Percentiles rank a stretch among this genome's conserved stretches.
phyloP scores from a whole-genome alignment of 768 basidiomycete genomes.

The Agaricus blazei region DNA sequence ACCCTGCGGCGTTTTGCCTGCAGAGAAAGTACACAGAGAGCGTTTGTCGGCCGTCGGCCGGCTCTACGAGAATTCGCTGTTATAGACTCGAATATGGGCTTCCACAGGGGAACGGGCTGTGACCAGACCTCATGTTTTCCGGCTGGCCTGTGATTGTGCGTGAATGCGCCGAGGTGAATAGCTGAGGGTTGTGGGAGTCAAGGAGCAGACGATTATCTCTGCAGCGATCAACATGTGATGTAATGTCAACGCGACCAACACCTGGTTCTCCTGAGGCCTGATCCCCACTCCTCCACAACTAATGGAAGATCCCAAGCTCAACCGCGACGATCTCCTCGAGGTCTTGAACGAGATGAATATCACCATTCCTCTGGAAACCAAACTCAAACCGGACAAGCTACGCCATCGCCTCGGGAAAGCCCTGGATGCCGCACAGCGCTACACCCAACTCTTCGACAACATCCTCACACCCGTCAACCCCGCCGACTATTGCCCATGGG shows the following conservation, averaged over 20 bases:
- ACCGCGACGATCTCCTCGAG: conserved; percentile 20
- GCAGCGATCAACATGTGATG: not conserved
- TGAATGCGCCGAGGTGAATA: too few species aligned
- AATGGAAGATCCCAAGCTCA: conserved; percentile 11
- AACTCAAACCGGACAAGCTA: conserved; percentile 22
- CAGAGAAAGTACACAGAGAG: too few species aligned
- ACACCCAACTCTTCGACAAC: conserved; percentile 13
- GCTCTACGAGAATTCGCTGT: too few species aligned
- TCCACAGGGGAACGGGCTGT: too few species aligned
- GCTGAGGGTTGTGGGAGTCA: too few species aligned
- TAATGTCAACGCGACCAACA: not conserved
- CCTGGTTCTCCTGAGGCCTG: conserved; percentile 24
- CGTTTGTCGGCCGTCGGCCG: too few species aligned
- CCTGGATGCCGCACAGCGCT: conserved; percentile 22
- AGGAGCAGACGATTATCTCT: too few species aligned
- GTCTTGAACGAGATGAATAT: conserved; percentile 23
- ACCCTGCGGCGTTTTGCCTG: too few species aligned
- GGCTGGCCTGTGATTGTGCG: too few species aligned
- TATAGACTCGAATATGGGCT: too few species aligned
- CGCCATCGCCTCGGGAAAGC: conserved; percentile 17
- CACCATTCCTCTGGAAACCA: conserved; percentile 20
- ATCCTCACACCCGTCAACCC: conserved; percentile 8
- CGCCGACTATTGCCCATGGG: conserved; percentile 13
- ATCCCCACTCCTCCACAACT: not conserved
- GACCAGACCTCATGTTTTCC: too few species aligned